Evolutionary conservation across 768 basidiomycete species (phyloP), one percentile per base, ranked within the genome.

Genomic region (Hygrophorus pudorinus): DNA sequence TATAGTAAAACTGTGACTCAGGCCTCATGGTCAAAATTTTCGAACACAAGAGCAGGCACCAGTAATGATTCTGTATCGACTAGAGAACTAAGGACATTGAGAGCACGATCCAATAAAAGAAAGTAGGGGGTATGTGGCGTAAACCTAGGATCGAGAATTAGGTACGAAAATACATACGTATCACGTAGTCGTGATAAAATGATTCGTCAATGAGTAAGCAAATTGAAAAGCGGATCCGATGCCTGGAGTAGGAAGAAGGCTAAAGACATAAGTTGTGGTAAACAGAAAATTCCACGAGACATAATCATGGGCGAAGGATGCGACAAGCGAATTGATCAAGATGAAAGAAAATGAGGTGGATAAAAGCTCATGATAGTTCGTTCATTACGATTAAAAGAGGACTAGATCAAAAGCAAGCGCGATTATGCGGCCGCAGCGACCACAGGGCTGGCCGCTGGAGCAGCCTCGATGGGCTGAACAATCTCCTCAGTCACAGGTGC

Each of bases 391-490:
- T 54, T 58, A 49, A 60, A 50, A 51, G 42, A 51, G 56, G 31
- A 45, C 48, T 47, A 49, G 18, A 32, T 9, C 31, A 38, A 53
- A 39, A 18, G 20, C 38, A 41, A 36, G 32, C 47, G 44, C 47
- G 51, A 60, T 79, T 78, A 92, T 70, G 88, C 87, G 31, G 88
- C 68, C 39, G 88, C 86, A 48, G 83, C 78, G 48, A 90, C 83
- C 48, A 80, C 77, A 41, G 76, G 30, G 79, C 45, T 37, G 9
- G 45, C 45, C 7, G 73, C 70, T 30, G 80, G 70, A 27, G 72
- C 59, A 56, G 68, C 59, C 53, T 71, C 71, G 45, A 68, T 63
- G 46, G 65, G 51, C 41, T 65, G 60, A 7, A 57, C 45, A n/a
- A 54, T 48, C 52, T 64, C 60, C 41, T 60, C 64, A 24, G 56